Conservation (phyloP, 1,284 basidiomycete genomes). For the Papiliotrema terrestris region DNA sequence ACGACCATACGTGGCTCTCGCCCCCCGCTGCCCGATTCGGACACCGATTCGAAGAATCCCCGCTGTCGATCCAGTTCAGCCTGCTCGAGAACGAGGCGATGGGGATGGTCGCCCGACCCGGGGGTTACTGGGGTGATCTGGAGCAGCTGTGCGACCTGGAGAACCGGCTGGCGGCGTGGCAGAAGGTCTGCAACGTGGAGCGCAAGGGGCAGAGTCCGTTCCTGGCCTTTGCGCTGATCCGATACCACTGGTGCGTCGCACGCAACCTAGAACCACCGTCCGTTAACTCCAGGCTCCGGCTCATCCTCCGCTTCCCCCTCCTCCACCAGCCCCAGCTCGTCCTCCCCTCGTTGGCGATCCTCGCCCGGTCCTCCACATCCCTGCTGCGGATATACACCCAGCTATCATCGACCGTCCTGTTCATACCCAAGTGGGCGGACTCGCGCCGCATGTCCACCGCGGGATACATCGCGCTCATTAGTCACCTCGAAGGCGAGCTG, state of each 20-base stretch:
- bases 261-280: too few relatives aligned
- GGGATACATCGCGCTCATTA: not conserved
- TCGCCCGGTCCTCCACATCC: not conserved
- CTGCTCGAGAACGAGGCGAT: conserved; percentile 1
- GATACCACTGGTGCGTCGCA: not conserved
- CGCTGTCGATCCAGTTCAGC: not conserved
- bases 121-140: not conserved
- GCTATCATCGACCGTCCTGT: not conserved
- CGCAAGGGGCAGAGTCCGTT: not conserved
- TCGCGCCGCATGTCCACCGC: not conserved
- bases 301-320: not conserved
- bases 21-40: too few relatives aligned
- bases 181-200: not conserved
- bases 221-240: not conserved
- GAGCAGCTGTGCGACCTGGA: not conserved
- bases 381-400: not conserved
- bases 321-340: not conserved
- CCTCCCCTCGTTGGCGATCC: not conserved
- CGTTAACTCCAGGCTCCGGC: not conserved
- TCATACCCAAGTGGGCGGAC: not conserved
- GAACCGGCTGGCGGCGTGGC: not conserved
- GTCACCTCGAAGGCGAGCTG: not conserved
- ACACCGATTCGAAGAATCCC: not conserved
- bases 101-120: not conserved
- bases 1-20: not conserved